Percentiles rank a stretch among this genome's conserved stretches.
These are phyloP conservation scores for Metroxylon sagu DNA, from an alignment of 176 grass and related monocot genomes.

Conservation along the genomic window DNA sequence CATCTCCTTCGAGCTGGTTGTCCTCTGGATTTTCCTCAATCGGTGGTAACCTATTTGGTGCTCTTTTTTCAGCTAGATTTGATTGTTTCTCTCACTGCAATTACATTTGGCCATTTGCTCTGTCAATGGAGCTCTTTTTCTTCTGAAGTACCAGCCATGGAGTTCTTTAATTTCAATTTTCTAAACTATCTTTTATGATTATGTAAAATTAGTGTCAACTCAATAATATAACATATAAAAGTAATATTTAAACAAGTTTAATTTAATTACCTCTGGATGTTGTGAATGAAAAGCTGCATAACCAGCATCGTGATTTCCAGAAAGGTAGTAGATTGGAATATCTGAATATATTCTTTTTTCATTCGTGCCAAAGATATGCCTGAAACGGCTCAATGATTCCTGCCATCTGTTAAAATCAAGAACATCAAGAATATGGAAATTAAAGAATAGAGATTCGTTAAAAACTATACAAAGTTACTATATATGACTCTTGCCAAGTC, in stretches of 20 bases:
- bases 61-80: no score
- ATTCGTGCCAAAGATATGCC: slow-evolving; percentile 80
- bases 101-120: no score
- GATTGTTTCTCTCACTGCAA: no score
- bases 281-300: slow-evolving; percentile 58
- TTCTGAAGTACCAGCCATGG: no score
- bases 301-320: slow-evolving; percentile 97
- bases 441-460: not conserved
- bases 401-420: slow-evolving; percentile 55
- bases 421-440: slow-evolving; percentile 6
- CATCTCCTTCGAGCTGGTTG: no score
- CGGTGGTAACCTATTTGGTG: no score
- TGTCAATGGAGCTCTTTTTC: no score
- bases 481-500: no score
- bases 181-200: no score
- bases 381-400: slow-evolving; percentile 74
- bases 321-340: slow-evolving; percentile 70
- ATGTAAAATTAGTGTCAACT: not conserved
- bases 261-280: slow-evolving; percentile 57
- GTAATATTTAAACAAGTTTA: not conserved
- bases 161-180: no score
- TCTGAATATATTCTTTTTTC: slow-evolving; percentile 41
- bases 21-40: no score
- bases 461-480: no score
- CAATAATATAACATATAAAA: slow-evolving; percentile 4